Evolutionary conservation across 2,329 filamentous ascomycete species (phyloP).

Genomic region (Trichoderma cornu-damae): DNA sequence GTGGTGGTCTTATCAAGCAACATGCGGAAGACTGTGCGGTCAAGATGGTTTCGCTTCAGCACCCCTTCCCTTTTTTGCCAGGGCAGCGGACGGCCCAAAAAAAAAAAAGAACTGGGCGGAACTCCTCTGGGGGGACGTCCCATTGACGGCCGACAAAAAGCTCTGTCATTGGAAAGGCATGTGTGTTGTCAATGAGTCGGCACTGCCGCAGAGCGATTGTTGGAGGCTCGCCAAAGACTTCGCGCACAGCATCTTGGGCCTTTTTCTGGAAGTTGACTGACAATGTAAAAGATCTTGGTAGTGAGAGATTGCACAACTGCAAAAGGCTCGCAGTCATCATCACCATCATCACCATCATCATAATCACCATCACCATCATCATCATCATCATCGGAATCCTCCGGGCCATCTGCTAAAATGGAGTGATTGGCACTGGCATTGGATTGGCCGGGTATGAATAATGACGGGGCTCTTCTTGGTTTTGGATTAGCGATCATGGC

Average conservation of each 20-base stretch:
- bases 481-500: not conserved
- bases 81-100: conserved; percentile 34
- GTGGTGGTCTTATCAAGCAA: conserved; percentile 49
- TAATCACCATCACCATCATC: conserved; percentile 31
- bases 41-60: conserved; percentile 43
- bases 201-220: conserved; percentile 48
- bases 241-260: conserved; percentile 38
- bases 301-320: conserved; percentile 35
- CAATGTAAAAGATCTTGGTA: conserved; percentile 38
- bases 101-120: conserved; percentile 47
- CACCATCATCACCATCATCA: conserved; percentile 33
- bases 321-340: too few relatives aligned
- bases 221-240: conserved; percentile 45
- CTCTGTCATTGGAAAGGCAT: conserved; percentile 54
- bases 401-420: conserved; percentile 29
- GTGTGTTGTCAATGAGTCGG: conserved; percentile 42
- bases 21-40: conserved; percentile 49
- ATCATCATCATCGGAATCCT: conserved; percentile 33
- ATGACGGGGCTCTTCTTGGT: not conserved
- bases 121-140: conserved; percentile 37
- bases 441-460: not conserved
- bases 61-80: conserved; percentile 35
- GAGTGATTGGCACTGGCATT: conserved; percentile 28
- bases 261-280: conserved; percentile 37
- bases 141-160: conserved; percentile 43